phyloP scores from a whole-genome alignment of 2,329 filamentous ascomycete species.

The Orbilia quercus region DNA sequence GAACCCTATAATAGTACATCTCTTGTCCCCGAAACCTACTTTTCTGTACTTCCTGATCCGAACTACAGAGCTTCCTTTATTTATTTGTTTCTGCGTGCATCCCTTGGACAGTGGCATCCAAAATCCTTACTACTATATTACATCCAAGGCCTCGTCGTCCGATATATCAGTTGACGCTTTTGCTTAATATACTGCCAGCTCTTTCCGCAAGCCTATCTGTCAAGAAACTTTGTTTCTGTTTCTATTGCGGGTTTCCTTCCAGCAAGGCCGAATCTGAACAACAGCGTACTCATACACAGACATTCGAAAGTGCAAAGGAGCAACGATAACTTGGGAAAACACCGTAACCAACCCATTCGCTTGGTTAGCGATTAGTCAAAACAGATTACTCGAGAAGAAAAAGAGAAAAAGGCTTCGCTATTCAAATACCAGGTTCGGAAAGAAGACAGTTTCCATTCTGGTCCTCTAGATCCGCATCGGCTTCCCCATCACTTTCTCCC shows the following conservation, averaged over 20 bases:
- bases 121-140: constrained; percentile 39
- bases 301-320: not conserved
- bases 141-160: constrained; percentile 37
- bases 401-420: too few species aligned
- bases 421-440: constrained; percentile 9
- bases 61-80: constrained; percentile 43
- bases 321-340: constrained; percentile 20
- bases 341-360: not conserved
- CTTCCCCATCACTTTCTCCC: constrained; percentile 33
- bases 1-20: constrained; percentile 57
- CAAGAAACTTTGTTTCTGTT: not conserved
- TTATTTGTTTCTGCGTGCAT: constrained; percentile 36
- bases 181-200: constrained; percentile 30
- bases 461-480: constrained; percentile 45
- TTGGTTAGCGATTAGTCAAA: constrained; percentile 20
- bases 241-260: constrained; percentile 11
- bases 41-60: constrained; percentile 55
- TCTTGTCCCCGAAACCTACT: constrained; percentile 52
- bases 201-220: not conserved
- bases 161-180: constrained; percentile 44
- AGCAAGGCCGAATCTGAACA: constrained; percentile 19
- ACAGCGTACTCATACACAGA: not conserved
- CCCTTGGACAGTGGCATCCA: constrained; percentile 23
- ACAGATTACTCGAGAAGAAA: constrained; percentile 4
- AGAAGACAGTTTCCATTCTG: constrained; percentile 35